These are phyloP conservation scores for Cucumis melo DNA, from an alignment of 306 rosid genomes.

Conservation along the genomic window DNA sequence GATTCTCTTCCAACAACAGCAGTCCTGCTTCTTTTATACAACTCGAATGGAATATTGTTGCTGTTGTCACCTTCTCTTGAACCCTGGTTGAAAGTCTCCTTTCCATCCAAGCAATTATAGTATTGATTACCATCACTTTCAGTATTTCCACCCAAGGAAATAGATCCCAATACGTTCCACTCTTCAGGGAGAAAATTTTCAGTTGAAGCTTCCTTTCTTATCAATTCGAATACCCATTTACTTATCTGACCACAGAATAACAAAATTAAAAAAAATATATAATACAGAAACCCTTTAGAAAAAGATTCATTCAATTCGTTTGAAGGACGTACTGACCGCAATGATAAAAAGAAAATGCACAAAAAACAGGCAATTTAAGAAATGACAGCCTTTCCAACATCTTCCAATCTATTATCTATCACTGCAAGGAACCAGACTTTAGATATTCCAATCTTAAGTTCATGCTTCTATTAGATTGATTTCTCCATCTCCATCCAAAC, in stretches of 20 bases:
- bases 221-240: constrained; percentile 61
- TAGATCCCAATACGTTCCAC: constrained; percentile 13
- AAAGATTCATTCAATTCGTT: neutral
- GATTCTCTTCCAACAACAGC: constrained; percentile 41
- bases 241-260: constrained; percentile 60
- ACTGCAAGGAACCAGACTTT: neutral
- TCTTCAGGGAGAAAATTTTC: constrained; percentile 33
- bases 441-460: neutral
- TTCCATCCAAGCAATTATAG: constrained; percentile 10
- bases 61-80: constrained; percentile 22
- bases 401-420: neutral
- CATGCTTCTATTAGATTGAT: neutral
- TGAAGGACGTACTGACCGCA: neutral
- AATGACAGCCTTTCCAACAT: neutral
- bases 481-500: neutral
- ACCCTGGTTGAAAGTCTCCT: constrained; percentile 20
- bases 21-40: constrained; percentile 71
- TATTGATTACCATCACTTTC: constrained; percentile 14
- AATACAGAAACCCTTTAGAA: neutral
- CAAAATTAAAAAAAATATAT: too few relatives aligned
- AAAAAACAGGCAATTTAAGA: neutral
- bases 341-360: neutral
- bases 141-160: constrained; percentile 13
- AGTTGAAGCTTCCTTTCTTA: constrained; percentile 24
- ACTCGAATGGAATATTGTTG: constrained; percentile 49